Base-by-base conservation (phyloP, 345 rosid genomes). In the Citrus hindsii region DNA sequence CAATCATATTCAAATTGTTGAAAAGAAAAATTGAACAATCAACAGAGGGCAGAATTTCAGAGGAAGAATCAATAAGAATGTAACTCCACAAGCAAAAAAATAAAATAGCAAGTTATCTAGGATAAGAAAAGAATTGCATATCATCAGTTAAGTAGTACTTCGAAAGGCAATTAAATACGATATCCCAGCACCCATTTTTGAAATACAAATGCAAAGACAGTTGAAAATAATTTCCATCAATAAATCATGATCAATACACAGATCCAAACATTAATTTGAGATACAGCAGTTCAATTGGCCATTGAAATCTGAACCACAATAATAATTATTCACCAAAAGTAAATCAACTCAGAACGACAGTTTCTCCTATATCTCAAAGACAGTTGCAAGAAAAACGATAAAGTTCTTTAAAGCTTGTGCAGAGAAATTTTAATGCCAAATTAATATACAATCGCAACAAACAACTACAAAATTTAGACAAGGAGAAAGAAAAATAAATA, bases 311-410 rank as follows among this genome's bases (percentile, higher is more conserved):
- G 2, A 40, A 35, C 6, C 53, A 9, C 5, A 60, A 61, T 53
- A 22, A 24, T 38, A 24, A 60, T 4, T 60, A 63, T 38, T 33
- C 7, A 25, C n/a, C 32, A 35, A 58, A 65, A 16, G 40, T 9
- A 72, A 74, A 60, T 74, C 77, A 60, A 56, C 77, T 61, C 48
- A 37, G 48, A 25, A n/a, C 24, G 5, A 60, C 27, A 40, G 35
- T 58, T 35, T 22, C 35, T 33, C 35, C 3, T 5, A 13, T 8
- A 63, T 30, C 27, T 74, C 22, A 46, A 62, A 62, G 76, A 62
- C 28, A 27, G 37, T 74, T 61, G 9, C 24, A 38, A 37, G 13
- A 63, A n/a, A 74, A 9, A 9, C 9, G 6, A 8, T 3, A 19
- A 51, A 7, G 61, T 51, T 71, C 40, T 28, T 35, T 58, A 5